Base-by-base conservation (phyloP, 805 yeast species). In the Zygoascus bituminiphila region DNA sequence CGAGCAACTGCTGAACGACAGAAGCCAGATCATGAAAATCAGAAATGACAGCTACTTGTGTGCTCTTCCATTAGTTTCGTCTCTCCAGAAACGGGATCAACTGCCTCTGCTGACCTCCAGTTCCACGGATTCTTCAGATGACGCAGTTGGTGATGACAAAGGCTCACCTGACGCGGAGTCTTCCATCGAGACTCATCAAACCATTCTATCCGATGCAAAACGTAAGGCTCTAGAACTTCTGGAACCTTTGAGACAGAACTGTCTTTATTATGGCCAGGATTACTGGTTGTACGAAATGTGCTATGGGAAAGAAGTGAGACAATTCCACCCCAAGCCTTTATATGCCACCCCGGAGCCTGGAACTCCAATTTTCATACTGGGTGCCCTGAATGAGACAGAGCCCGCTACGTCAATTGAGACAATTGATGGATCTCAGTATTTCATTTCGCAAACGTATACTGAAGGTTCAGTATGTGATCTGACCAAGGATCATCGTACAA, bases 391-490 rank as follows among this genome's bases (percentile, higher is more conserved):
- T 22, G 33, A 35, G 6, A 36, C 14, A 8, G 29, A n/a, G 7
- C 14, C 42, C 45, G 1, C 31, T 7, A 12, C 50, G 26, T 35
- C 23, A 14, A 17, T 38, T 25, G 29, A 21, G 20, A 35, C 63
- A 31, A 10, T n/a, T 38, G 37, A 31, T 25, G 20, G 37, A 48
- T 29, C 45, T 67, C 63, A 51, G 36, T 15, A 42, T 12, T 49
- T 44, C 15, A 49, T 48, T 14, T 42, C 45, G 6, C 69, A 64
- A 37, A 53, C 63, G 10, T 60, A 81, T 60, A 65, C 64, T 50
- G 48, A 65, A 61, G 93, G 91, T 7, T 74, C 74, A 19, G 46
- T 66, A 2, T 84, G 93, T 63, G 85, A 79, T 55, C 59, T 79
- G 42, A 81, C 85, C 0, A 70, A 70, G 2, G 59, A 64, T 23